Evolutionary conservation across 768 basidiomycete species (phyloP).

Genomic region (Pleurotus eryngii): DNA sequence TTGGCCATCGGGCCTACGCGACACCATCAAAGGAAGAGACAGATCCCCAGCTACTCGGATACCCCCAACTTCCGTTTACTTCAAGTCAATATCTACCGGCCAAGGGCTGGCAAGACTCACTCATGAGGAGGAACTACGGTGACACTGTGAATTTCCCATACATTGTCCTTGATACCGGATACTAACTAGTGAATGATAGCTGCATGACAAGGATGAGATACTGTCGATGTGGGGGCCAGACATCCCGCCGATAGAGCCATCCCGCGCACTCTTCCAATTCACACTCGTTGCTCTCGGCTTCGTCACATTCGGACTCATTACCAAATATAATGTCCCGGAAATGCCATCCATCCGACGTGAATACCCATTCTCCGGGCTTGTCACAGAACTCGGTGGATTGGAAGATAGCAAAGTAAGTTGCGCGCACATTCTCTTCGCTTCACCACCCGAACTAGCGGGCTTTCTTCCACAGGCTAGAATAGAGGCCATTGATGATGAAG

Average conservation of each 20-base stretch:
- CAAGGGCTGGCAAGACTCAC: conserved; percentile 70
- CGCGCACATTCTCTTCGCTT: background rate
- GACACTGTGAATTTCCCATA: conserved; percentile 53
- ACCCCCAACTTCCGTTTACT: conserved; percentile 67
- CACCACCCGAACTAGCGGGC: conserved; percentile 1
- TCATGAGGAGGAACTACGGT: conserved; percentile 78
- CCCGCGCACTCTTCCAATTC: conserved; percentile 64
- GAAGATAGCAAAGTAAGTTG: conserved; percentile 71
- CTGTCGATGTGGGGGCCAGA: conserved; percentile 90
- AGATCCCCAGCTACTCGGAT: conserved; percentile 70
- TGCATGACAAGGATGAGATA: conserved; percentile 79
- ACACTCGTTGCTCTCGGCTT: conserved; percentile 59
- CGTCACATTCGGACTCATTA: conserved; percentile 55
- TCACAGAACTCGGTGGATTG: conserved; percentile 73
- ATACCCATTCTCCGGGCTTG: conserved; percentile 75
- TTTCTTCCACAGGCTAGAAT: conserved; percentile 30
- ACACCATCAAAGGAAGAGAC: conserved; percentile 33
- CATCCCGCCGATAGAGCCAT: conserved; percentile 55
- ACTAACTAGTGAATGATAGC: conserved; percentile 36
- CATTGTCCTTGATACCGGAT: conserved; percentile 2
- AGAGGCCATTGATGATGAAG: conserved; percentile 30
- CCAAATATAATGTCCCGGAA: conserved; percentile 55
- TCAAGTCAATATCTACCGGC: conserved; percentile 64
- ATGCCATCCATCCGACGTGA: conserved; percentile 66
- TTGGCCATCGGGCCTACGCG: conserved; percentile 27